A percentile compares a stretch with the other conserved stretches of the same genome.
phyloP scores from a whole-genome alignment of 1,284 basidiomycete species.

The Cutaneotrichosporon sp. region DNA sequence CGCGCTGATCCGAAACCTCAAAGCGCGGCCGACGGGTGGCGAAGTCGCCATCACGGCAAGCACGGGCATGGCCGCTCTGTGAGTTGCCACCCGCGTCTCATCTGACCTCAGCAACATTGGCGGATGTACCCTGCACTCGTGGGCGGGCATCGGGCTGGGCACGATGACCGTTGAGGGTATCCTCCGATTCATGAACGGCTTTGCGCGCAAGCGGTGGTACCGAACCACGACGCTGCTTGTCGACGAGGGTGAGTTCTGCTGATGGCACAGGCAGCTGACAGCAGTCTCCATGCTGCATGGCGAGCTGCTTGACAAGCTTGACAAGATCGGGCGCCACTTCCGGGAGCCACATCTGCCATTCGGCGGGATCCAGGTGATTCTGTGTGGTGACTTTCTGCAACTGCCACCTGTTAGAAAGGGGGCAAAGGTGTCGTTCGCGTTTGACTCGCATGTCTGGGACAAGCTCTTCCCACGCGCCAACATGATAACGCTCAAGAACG shows the following conservation, averaged over 20 bases:
- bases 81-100: conserved; percentile 13
- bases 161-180: conserved; percentile 51
- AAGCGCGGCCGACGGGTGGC: conserved; percentile 46
- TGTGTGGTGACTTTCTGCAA: conserved; percentile 52
- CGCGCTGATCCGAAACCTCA: conserved; percentile 70
- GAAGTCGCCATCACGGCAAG: conserved; percentile 77
- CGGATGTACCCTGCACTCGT: conserved; percentile 62
- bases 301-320: conserved; percentile 78
- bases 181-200: conserved; percentile 53
- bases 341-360: conserved; percentile 60
- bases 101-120: conserved; percentile 60
- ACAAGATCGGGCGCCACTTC: conserved; percentile 62
- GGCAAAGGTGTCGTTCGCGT: conserved; percentile 37
- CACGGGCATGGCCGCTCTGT: conserved; percentile 56
- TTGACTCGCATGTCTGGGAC: conserved; percentile 39
- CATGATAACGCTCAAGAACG: conserved; percentile 63
- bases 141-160: conserved; percentile 60
- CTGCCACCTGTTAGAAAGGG: conserved; percentile 73
- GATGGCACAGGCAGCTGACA: neutral
- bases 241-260: conserved; percentile 63
- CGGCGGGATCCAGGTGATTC: conserved; percentile 85
- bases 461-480: conserved; percentile 25
- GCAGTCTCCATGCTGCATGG: conserved; percentile 65
- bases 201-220: conserved; percentile 59
- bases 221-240: conserved; percentile 63